A percentile compares a stretch with the other conserved stretches of the same genome.
phyloP scores from a whole-genome alignment of 2,329 filamentous ascomycete species.

The Fusarium irregulare region DNA sequence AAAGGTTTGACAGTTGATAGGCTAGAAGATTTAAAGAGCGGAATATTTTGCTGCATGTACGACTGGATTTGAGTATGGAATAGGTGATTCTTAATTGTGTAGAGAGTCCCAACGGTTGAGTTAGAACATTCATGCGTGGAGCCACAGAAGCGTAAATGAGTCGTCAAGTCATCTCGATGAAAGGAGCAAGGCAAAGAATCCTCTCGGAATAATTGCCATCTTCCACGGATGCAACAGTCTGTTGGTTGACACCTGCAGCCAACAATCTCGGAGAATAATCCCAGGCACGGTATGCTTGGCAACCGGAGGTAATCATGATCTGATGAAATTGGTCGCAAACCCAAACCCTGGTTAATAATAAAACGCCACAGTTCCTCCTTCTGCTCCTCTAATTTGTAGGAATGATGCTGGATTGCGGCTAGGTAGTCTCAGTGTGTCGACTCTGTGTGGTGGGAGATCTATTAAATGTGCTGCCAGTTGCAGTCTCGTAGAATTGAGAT shows the following conservation, averaged over 20 bases:
- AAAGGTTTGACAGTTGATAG: no score
- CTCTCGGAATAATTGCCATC: neutral
- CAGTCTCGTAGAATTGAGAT: neutral
- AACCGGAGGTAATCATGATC: neutral
- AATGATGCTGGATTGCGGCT: neutral
- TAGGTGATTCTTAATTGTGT: no score
- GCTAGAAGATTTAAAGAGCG: no score
- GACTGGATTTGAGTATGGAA: no score
- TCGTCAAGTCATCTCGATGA: no score
- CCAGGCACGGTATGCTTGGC: neutral
- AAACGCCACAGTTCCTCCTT: neutral
- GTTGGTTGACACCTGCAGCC: neutral
- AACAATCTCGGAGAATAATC: neutral
- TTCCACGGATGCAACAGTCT: neutral
- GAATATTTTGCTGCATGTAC: no score
- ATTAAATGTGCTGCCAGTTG: neutral
- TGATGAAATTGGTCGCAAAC: no score
- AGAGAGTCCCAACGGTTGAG: no score
- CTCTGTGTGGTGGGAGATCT: neutral
- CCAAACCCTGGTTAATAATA: neutral
- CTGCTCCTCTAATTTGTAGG: neutral
- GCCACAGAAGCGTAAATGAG: no score
- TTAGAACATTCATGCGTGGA: no score
- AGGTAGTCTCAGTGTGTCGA: neutral
- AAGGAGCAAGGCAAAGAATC: neutral